These are phyloP conservation scores for Termitomyces sp. DNA, from an alignment of 768 basidiomycete species.

Conservation along the genomic window DNA sequence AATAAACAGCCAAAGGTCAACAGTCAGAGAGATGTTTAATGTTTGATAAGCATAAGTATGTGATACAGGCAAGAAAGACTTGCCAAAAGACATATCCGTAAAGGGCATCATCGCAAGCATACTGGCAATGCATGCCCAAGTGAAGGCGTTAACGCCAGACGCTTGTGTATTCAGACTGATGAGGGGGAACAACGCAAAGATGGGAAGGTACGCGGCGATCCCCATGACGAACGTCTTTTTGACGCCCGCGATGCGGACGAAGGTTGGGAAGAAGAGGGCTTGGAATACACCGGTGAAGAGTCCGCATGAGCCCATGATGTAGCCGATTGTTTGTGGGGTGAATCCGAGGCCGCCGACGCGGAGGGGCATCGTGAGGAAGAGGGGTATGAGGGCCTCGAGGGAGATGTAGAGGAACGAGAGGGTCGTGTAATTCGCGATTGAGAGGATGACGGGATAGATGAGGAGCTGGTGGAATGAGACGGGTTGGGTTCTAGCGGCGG, in stretches of 20 bases:
- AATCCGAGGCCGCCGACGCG: constrained; percentile 65
- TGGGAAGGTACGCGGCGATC: constrained; percentile 29
- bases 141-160: constrained; percentile 25
- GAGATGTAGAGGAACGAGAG: constrained; percentile 61
- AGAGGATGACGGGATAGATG: constrained; percentile 53
- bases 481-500: constrained; percentile 16
- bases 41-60: too few relatives aligned
- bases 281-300: constrained; percentile 35
- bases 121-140: constrained; percentile 32
- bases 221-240: constrained; percentile 34
- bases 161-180: constrained; percentile 33
- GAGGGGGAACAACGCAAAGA: constrained; percentile 38
- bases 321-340: constrained; percentile 57
- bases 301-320: constrained; percentile 45
- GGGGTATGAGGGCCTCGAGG: constrained; percentile 49
- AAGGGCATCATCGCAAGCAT: constrained; percentile 25
- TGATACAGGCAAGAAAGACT: constrained; percentile 16
- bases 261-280: constrained; percentile 30
- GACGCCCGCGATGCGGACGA: constrained; percentile 37
- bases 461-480: constrained; percentile 38
- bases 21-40: too few relatives aligned
- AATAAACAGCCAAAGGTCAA: too few relatives aligned
- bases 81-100: constrained; percentile 39
- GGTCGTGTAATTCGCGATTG: constrained; percentile 63
- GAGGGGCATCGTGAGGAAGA: constrained; percentile 67